A percentile compares a stretch with the other conserved stretches of the same genome.
Evolutionary conservation across 257 asterid species (phyloP).

Genomic region (Vinca minor): DNA sequence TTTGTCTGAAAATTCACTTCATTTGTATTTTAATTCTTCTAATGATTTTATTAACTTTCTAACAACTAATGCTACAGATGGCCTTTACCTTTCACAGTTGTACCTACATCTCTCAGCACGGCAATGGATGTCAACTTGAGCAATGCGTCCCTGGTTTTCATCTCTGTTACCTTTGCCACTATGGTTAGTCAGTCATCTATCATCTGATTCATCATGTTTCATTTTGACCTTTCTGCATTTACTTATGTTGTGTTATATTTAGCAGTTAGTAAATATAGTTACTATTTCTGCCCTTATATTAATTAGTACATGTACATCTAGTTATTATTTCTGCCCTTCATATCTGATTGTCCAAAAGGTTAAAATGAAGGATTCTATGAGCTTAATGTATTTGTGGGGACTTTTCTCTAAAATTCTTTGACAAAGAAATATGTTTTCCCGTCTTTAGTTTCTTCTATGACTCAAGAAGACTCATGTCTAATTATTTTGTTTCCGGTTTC

Average conservation of each 20-base stretch:
- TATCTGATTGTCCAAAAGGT: not conserved
- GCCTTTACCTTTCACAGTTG: slow-evolving; percentile 97
- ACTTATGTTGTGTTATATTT: not conserved
- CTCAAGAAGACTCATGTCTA: not conserved
- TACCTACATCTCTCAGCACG: slow-evolving; percentile 95
- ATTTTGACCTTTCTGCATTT: not conserved
- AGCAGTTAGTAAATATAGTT: not conserved
- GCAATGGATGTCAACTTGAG: slow-evolving; percentile 98
- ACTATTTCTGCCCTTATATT: not conserved
- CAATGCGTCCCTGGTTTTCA: slow-evolving; percentile 93
- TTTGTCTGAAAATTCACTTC: not conserved
- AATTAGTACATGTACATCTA: too few relatives aligned
- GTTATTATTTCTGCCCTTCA: not conserved
- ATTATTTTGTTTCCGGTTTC: slow-evolving; percentile 9
- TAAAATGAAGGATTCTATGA: not conserved
- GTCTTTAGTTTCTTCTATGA: not conserved
- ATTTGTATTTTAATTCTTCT: slow-evolving; percentile 12
- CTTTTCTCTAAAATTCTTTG: not conserved
- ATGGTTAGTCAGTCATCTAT: slow-evolving; percentile 63
- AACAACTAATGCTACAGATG: slow-evolving; percentile 91
- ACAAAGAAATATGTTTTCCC: not conserved
- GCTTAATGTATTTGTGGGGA: slow-evolving; percentile 1
- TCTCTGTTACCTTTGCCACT: slow-evolving; percentile 97
- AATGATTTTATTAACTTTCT: slow-evolving; percentile 52
- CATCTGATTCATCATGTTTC: not conserved